Evolutionary conservation across 2,329 filamentous ascomycete genomes (phyloP).

Genomic region (Calonectria hawksworthii): DNA sequence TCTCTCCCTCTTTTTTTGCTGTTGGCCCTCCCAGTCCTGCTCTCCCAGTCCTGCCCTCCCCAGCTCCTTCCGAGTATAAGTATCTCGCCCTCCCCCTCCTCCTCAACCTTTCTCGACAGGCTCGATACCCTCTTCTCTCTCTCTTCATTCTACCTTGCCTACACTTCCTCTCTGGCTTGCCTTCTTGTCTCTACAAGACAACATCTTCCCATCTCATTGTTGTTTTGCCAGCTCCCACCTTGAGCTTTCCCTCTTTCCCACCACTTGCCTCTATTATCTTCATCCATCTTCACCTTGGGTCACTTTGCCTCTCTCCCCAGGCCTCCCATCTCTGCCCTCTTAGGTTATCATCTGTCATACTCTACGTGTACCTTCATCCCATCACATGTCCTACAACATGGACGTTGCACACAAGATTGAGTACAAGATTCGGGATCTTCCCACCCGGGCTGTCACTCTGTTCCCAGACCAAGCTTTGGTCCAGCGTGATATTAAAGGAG

Average conservation of each 20-base stretch:
- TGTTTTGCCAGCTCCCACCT: neutral
- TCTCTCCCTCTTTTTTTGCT: neutral
- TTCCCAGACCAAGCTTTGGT: constrained; percentile 74
- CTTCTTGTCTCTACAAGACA: neutral
- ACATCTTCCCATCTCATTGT: neutral
- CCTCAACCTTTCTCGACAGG: constrained; percentile 25
- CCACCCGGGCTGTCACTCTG: constrained; percentile 73
- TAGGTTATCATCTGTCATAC: neutral
- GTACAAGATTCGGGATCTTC: constrained; percentile 69
- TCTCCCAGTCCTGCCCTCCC: neutral
- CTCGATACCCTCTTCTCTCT: constrained; percentile 26
- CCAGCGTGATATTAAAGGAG: constrained; percentile 69
- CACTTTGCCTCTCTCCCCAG: neutral
- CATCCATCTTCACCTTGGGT: neutral
- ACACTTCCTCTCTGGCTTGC: neutral
- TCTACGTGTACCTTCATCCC: neutral
- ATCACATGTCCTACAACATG: constrained; percentile 44
- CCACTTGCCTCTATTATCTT: neutral
- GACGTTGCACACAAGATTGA: constrained; percentile 59
- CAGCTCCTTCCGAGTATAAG: constrained; percentile 39
- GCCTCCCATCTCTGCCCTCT: neutral
- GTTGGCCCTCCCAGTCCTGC: neutral
- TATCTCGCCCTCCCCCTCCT: constrained; percentile 38
- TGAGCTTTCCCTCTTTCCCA: neutral
- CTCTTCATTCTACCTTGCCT: neutral